Evolutionary conservation across 495 filamentous ascomycete species (phyloP), one percentile per base, ranked within the genome.

Genomic region (Glarea lozoyensis): DNA sequence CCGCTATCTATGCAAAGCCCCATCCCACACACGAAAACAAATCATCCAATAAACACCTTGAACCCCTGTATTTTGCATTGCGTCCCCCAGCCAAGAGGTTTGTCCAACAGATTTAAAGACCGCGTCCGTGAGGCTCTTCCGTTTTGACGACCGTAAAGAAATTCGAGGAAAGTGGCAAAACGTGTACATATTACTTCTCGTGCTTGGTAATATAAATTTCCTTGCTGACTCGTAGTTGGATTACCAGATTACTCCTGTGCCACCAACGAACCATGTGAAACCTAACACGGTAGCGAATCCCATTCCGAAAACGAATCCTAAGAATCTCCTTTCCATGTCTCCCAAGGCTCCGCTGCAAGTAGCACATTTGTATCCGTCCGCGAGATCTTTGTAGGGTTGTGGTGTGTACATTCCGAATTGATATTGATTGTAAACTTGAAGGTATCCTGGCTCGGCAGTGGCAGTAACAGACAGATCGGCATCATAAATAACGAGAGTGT

Each of bases 401-500:
- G 78, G 65, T 12, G 62, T 61, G 66, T 98, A 98, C 75, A 98
- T 76, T 21, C 84, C 88, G 53, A 98, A 98, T 1, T 51, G 61
- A 55, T 79, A 83, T 19, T 73, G 64, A 41, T 70, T 64, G 46
- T 67, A 82, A 6, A 78, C 67, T 10, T 70, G 68, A 30, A 98
- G 64, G 54, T 93, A 81, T 4, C 92, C 92, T 0, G 88, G 65
- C 40, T 69, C 61, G 3, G 88, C 66, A 6, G 70, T 66, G 23
- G 81, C 82, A 29, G 63, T 79, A 24, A 82, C 58, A 31, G 67
- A 66, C 35, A 72, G 72, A 27, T 73, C 73, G 10, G 84, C 68
- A 58, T 98, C 92, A 53, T 83, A 78, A 38, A 98, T 79, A 40
- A 86, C 65, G 16, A 98, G 73, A 0, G 88, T 95, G 61, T 96